Evolutionary conservation across 768 basidiomycete genomes (phyloP).

Genomic region (Suillus occidentalis): DNA sequence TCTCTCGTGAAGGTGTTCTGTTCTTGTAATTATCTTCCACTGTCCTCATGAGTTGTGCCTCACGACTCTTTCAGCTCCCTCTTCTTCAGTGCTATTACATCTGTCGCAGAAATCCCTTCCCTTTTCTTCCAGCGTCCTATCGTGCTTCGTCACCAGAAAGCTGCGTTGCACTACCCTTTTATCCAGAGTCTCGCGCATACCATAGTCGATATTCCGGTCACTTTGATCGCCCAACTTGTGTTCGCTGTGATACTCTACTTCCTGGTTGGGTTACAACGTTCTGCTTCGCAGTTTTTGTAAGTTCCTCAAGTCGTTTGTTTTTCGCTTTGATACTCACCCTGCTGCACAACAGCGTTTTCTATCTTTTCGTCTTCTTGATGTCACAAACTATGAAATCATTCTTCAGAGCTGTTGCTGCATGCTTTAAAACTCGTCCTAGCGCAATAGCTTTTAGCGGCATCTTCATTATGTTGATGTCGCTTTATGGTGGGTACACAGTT

Average conservation of each 20-base stretch:
- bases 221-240: conserved; percentile 33
- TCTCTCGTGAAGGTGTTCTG: conserved; percentile 72
- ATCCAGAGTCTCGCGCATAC: conserved; percentile 47
- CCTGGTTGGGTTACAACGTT: conserved; percentile 53
- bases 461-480: conserved; percentile 51
- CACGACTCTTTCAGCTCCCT: conserved; percentile 41
- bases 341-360: conserved; percentile 46
- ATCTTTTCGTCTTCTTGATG: conserved; percentile 56
- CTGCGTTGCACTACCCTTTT: conserved; percentile 52
- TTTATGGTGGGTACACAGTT: conserved; percentile 33
- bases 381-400: conserved; percentile 71
- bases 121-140: conserved; percentile 47
- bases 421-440: conserved; percentile 55
- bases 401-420: conserved; percentile 69
- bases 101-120: conserved; percentile 58
- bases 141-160: conserved; percentile 41
- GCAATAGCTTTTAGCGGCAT: conserved; percentile 62
- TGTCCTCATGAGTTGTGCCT: neutral
- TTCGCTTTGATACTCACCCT: neutral
- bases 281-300: conserved; percentile 66
- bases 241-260: conserved; percentile 55
- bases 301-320: conserved; percentile 21
- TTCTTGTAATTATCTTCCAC: conserved; percentile 58
- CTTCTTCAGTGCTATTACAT: conserved; percentile 56
- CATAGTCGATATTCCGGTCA: conserved; percentile 46